Conservation (phyloP, 1,284 basidiomycete genomes). For the Rhodofomes roseus region DNA sequence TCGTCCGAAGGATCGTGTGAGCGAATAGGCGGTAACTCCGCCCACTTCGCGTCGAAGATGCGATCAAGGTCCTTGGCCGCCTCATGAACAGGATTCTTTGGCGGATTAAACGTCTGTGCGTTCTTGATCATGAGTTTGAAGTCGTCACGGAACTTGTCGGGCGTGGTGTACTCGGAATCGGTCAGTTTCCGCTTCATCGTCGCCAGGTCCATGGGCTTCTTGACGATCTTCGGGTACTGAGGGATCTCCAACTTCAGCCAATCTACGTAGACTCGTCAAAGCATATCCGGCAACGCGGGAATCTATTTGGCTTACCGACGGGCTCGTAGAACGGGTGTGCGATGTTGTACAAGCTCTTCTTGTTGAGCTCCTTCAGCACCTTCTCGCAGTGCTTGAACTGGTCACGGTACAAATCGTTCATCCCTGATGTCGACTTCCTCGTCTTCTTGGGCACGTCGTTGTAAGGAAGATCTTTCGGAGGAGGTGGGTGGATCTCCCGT, state of each 20-base stretch:
- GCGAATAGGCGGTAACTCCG: constrained; percentile 64
- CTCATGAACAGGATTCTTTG: constrained; percentile 81
- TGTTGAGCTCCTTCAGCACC: constrained; percentile 73
- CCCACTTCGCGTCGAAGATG: constrained; percentile 92
- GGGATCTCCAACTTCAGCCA: constrained; percentile 80
- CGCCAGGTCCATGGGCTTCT: constrained; percentile 93
- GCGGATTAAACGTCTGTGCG: constrained; percentile 90
- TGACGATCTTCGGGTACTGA: constrained; percentile 83
- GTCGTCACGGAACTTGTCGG: constrained; percentile 83
- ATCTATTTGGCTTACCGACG: constrained; percentile 63
- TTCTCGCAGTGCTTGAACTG: constrained; percentile 85
- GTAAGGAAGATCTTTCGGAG: constrained; percentile 88
- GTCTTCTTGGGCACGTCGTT: constrained; percentile 71
- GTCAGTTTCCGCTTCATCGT: constrained; percentile 87
- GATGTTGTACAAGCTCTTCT: constrained; percentile 72
- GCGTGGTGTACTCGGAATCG: constrained; percentile 68
- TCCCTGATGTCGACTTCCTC: constrained; percentile 56
- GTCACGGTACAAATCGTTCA: constrained; percentile 71
- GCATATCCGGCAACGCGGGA: not conserved
- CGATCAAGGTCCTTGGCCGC: constrained; percentile 80
- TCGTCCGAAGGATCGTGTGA: constrained; percentile 38
- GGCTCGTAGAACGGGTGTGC: constrained; percentile 92
- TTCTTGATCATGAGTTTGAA: constrained; percentile 94
- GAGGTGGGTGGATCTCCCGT: constrained; percentile 94
- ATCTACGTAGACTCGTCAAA: constrained; percentile 39